Percentiles rank a stretch among this genome's conserved stretches.
phyloP scores from a whole-genome alignment of 306 rosid species.

The Nissolia schottii region DNA sequence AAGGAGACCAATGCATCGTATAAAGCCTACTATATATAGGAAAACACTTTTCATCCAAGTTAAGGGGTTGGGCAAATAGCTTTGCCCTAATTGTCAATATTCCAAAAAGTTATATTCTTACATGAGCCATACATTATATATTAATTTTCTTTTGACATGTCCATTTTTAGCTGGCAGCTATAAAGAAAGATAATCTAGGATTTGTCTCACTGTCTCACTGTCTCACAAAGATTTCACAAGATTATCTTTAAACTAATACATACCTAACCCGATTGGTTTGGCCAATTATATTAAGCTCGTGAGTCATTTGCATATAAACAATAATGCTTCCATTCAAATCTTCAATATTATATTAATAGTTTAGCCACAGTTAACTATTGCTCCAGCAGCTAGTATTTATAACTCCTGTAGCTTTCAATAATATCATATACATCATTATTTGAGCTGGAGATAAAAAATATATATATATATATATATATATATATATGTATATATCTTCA shows the following conservation, averaged over 20 bases:
- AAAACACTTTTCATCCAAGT: slow-evolving; percentile 7
- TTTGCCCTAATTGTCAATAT: slow-evolving; percentile 1
- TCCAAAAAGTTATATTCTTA: not conserved
- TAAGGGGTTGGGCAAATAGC: slow-evolving; percentile 22
- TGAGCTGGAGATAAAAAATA: too few relatives aligned
- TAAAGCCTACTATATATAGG: not conserved
- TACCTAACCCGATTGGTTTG: slow-evolving; percentile 20
- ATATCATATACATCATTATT: not conserved
- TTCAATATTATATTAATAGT: not conserved
- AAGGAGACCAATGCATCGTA: not conserved
- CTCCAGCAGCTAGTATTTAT: not conserved
- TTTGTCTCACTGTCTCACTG: slow-evolving; percentile 20
- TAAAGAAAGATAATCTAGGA: slow-evolving; percentile 12
- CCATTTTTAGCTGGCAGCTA: slow-evolving; percentile 22
- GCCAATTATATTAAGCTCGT: slow-evolving; percentile 8
- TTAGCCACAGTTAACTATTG: not conserved
- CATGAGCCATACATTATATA: not conserved
- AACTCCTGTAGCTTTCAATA: not conserved
- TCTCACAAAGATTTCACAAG: slow-evolving; percentile 3
- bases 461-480: too few relatives aligned
- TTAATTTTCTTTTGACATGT: slow-evolving; percentile 3
- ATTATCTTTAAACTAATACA: slow-evolving; percentile 10
- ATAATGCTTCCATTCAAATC: not conserved
- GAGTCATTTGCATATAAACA: not conserved
- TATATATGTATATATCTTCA: too few relatives aligned